Evolutionary conservation across 441 rosid species (phyloP).

Genomic region (Theobroma grandiflorum): DNA sequence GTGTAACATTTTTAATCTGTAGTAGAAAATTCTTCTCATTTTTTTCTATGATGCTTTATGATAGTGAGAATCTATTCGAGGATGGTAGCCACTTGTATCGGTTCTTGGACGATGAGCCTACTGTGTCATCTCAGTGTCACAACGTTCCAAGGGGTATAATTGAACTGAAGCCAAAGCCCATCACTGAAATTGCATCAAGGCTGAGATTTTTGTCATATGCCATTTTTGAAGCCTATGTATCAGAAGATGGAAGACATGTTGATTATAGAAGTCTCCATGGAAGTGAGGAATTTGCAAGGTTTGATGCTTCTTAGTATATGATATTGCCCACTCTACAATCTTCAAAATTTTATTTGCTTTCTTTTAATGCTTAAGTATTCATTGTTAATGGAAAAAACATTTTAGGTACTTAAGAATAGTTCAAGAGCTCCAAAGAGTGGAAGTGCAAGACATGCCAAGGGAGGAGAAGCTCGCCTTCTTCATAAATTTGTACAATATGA

Average conservation of each 20-base stretch:
- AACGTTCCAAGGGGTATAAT: constrained; percentile 85
- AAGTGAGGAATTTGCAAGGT: constrained; percentile 97
- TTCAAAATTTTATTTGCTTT: constrained; percentile 1
- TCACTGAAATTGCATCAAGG: constrained; percentile 72
- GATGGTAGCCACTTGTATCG: constrained; percentile 85
- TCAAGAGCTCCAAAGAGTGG: constrained; percentile 85
- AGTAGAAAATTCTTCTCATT: not conserved
- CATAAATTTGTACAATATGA: constrained; percentile 84
- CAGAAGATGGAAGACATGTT: constrained; percentile 81
- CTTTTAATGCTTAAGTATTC: constrained; percentile 10
- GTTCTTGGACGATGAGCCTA: constrained; percentile 78
- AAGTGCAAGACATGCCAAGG: constrained; percentile 64
- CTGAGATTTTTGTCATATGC: constrained; percentile 69
- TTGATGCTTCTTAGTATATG: constrained; percentile 24
- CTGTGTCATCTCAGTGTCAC: constrained; percentile 78
- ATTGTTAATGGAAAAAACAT: constrained; percentile 18
- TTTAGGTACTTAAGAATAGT: constrained; percentile 75
- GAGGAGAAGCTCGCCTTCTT: constrained; percentile 89
- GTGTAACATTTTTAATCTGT: constrained; percentile 22
- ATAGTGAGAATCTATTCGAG: constrained; percentile 84
- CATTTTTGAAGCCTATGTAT: constrained; percentile 78
- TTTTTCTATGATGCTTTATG: constrained; percentile 33
- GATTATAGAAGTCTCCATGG: constrained; percentile 91
- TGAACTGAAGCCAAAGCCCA: constrained; percentile 76
- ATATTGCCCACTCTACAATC: constrained; percentile 1